Percentiles rank a stretch among this genome's conserved stretches.
Evolutionary conservation across 2,329 filamentous ascomycete species (phyloP).

Genomic region (Rutstroemia sp.): DNA sequence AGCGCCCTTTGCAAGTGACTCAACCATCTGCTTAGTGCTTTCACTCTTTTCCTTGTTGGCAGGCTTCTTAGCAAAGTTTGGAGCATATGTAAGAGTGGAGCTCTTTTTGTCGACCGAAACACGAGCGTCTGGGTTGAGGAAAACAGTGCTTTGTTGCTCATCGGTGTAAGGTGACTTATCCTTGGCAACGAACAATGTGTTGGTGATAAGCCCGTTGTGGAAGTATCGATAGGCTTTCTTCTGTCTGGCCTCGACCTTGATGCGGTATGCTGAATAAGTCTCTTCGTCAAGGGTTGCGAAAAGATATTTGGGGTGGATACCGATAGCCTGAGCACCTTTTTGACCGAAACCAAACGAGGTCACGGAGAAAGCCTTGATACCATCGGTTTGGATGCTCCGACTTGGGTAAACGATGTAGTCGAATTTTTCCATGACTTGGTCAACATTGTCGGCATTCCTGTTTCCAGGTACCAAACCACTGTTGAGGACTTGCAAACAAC

Average conservation of each 20-base stretch:
- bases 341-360: slow-evolving; percentile 99
- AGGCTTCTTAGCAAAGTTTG: slow-evolving; percentile 53
- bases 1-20: slow-evolving; percentile 61
- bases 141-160: slow-evolving; percentile 75
- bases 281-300: slow-evolving; percentile 87
- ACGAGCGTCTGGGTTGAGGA: slow-evolving; percentile 89
- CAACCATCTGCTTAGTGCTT: slow-evolving; percentile 59
- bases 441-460: slow-evolving; percentile 95
- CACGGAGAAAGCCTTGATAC: slow-evolving; percentile 96
- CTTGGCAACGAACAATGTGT: slow-evolving; percentile 96
- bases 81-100: slow-evolving; percentile 65
- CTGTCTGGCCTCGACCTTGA: slow-evolving; percentile 85
- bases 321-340: slow-evolving; percentile 95
- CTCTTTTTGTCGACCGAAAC: slow-evolving; percentile 83
- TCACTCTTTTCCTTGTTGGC: slow-evolving; percentile 52
- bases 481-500: slow-evolving; percentile 91
- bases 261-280: slow-evolving; percentile 73
- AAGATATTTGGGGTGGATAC: slow-evolving; percentile 93
- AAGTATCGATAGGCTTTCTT: slow-evolving; percentile 99
- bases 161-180: slow-evolving; percentile 83
- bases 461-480: slow-evolving; percentile 91
- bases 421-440: slow-evolving; percentile 93
- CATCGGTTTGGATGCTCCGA: slow-evolving; percentile 91
- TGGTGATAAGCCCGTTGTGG: slow-evolving; percentile 97
- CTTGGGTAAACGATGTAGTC: slow-evolving; percentile 97